These are phyloP conservation scores for Paxillus rubicundulus DNA, from an alignment of 768 basidiomycete species.

Conservation along the genomic window DNA sequence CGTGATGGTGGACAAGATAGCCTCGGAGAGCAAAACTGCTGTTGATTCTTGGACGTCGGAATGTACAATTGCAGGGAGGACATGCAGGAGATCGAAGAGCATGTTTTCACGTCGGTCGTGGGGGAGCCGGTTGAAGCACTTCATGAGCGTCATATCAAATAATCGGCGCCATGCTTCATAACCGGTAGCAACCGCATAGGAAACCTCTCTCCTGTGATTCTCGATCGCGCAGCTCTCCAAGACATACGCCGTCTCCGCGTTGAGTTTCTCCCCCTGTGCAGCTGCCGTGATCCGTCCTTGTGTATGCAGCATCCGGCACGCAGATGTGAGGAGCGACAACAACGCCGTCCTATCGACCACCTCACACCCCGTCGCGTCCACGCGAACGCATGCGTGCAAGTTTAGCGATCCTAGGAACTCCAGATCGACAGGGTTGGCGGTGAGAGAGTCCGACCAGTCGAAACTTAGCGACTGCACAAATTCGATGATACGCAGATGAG, in stretches of 20 bases:
- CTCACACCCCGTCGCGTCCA: slow-evolving; percentile 73
- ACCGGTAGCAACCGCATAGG: slow-evolving; percentile 63
- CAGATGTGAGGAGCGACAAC: slow-evolving; percentile 60
- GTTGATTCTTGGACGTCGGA: slow-evolving; percentile 67
- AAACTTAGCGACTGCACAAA: slow-evolving; percentile 84
- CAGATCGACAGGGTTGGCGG: slow-evolving; percentile 54
- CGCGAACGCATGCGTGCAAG: slow-evolving; percentile 65
- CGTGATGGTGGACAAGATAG: slow-evolving; percentile 76
- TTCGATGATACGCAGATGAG: slow-evolving; percentile 83
- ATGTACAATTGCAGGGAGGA: slow-evolving; percentile 71
- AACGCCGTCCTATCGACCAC: slow-evolving; percentile 75
- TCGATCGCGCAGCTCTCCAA: slow-evolving; percentile 82
- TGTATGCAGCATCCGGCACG: slow-evolving; percentile 59
- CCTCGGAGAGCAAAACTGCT: slow-evolving; percentile 80
- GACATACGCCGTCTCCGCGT: slow-evolving; percentile 69
- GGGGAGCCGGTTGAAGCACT: slow-evolving; percentile 81
- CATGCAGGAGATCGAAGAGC: slow-evolving; percentile 85
- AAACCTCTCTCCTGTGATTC: slow-evolving; percentile 83
- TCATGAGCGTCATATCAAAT: slow-evolving; percentile 81
- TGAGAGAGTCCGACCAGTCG: slow-evolving; percentile 79
- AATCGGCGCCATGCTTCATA: slow-evolving; percentile 85
- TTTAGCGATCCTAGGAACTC: slow-evolving; percentile 66
- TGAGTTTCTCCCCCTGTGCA: slow-evolving; percentile 63
- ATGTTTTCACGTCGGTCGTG: slow-evolving; percentile 83
- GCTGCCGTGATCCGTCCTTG: slow-evolving; percentile 65